phyloP scores from a whole-genome alignment of 768 basidiomycete genomes.

The Lactifluus rugatus region DNA sequence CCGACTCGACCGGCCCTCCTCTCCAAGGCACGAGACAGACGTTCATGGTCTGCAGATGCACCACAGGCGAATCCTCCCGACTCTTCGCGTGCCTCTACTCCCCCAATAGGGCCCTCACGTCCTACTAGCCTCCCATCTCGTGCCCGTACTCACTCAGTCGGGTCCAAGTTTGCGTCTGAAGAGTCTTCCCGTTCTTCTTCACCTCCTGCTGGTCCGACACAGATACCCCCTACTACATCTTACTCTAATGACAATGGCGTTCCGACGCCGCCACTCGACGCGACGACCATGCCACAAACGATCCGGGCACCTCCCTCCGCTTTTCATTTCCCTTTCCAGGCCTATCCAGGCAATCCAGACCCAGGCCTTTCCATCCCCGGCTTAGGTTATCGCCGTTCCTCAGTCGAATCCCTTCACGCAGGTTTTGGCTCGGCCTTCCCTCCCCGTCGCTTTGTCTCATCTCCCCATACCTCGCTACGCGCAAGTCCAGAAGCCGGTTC shows the following conservation, averaged over 20 bases:
- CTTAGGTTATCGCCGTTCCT: conserved; percentile 30
- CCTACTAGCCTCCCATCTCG: conserved; percentile 17
- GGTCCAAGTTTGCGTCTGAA: conserved; percentile 1
- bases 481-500: conserved; percentile 22
- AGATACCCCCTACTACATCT: background rate
- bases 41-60: conserved; percentile 17
- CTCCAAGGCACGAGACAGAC: conserved; percentile 4
- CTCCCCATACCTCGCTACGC: conserved; percentile 21
- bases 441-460: conserved; percentile 22
- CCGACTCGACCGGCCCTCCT: conserved; percentile 8
- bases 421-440: conserved; percentile 15
- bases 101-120: conserved; percentile 19
- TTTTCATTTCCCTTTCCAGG: conserved; percentile 45
- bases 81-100: conserved; percentile 25
- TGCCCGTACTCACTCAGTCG: background rate
- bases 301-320: conserved; percentile 33
- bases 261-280: conserved; percentile 18
- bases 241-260: conserved; percentile 15
- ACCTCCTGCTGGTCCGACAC: background rate
- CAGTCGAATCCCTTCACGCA: conserved; percentile 30
- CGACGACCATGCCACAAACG: background rate
- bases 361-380: conserved; percentile 37
- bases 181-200: conserved; percentile 7
- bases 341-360: conserved; percentile 58
- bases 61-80: conserved; percentile 18